Conservation (phyloP, 73 alveolate species). For the Tetrahymena thermophila region DNA sequence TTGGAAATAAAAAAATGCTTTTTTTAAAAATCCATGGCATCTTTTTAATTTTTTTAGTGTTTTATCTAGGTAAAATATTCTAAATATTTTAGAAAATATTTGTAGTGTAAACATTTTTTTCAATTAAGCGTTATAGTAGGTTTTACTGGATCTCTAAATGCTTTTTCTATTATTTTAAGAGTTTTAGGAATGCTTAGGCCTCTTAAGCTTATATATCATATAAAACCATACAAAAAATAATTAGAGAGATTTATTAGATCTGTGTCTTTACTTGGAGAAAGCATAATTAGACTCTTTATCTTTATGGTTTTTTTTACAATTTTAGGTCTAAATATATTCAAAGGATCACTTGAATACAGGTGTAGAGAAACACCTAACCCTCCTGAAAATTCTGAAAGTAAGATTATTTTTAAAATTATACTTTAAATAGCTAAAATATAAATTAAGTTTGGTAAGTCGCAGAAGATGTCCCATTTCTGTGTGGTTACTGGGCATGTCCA, state of each 20-base stretch:
- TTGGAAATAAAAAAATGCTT: background rate
- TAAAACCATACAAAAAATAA: background rate
- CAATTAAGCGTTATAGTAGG: background rate
- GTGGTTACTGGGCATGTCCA: background rate
- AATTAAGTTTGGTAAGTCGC: background rate
- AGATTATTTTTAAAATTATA: background rate
- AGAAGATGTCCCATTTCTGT: background rate
- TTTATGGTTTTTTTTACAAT: slow-evolving; percentile 8
- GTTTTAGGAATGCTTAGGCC: slow-evolving; percentile 16
- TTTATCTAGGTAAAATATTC: background rate
- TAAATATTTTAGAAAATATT: background rate
- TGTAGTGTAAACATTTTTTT: background rate
- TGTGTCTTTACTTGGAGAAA: background rate
- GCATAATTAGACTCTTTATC: slow-evolving; percentile 8
- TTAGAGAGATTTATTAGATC: slow-evolving; percentile 10
- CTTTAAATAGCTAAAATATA: background rate
- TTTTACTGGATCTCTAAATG: background rate
- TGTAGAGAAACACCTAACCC: slow-evolving; percentile 16
- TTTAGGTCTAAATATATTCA: slow-evolving; percentile 10
- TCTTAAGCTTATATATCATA: slow-evolving; percentile 3
- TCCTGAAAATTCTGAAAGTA: background rate
- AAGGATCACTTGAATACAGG: slow-evolving; percentile 20
- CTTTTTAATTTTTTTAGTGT: background rate
- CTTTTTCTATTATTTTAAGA: slow-evolving; percentile 6
- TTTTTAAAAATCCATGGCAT: background rate